A percentile compares a stretch with the other conserved stretches of the same genome.
phyloP scores from a whole-genome alignment of 192 early-diverging fungal genomes.

The Mortierella antarctica region DNA sequence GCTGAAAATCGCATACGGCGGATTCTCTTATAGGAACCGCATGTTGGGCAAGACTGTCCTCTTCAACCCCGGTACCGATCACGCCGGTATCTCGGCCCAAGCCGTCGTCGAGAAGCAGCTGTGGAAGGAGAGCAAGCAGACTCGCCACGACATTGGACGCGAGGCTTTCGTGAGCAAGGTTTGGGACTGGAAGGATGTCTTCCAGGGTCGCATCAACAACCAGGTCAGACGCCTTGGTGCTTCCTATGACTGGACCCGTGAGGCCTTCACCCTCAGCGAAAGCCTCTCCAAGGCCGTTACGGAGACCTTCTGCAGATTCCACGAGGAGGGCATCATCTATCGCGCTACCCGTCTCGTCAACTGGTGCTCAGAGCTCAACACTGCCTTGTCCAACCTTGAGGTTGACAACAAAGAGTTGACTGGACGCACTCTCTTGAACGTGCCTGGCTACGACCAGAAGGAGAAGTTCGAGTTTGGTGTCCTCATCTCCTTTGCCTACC shows the following conservation, averaged over 20 bases:
- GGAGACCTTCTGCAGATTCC: constrained; percentile 95
- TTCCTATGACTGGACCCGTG: constrained; percentile 94
- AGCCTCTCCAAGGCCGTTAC: constrained; percentile 83
- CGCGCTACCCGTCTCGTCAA: constrained; percentile 97
- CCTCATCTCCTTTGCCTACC: constrained; percentile 94
- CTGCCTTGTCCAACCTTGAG: constrained; percentile 97
- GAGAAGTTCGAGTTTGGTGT: constrained; percentile 99
- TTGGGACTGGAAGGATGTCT: constrained; percentile 97
- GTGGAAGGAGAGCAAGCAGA: constrained; percentile 84
- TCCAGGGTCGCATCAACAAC: constrained; percentile 80
- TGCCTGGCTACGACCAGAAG: constrained; percentile 92
- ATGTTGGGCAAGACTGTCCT: constrained; percentile 97
- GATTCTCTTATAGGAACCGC: constrained; percentile 69
- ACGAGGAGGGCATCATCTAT: constrained; percentile 96
- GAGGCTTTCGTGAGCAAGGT: constrained; percentile 89
- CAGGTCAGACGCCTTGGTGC: constrained; percentile 92
- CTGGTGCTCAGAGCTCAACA: constrained; percentile 97
- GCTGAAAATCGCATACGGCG: neutral
- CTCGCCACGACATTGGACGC: constrained; percentile 94
- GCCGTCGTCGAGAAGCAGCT: constrained; percentile 97
- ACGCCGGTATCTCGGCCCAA: constrained; percentile 98
- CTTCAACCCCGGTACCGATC: constrained; percentile 95
- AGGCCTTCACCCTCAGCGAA: constrained; percentile 93
- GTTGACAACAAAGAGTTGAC: constrained; percentile 91
- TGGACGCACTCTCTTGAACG: constrained; percentile 85